Evolutionary conservation across 306 rosid species (phyloP).

Genomic region (Abrus precatorius): DNA sequence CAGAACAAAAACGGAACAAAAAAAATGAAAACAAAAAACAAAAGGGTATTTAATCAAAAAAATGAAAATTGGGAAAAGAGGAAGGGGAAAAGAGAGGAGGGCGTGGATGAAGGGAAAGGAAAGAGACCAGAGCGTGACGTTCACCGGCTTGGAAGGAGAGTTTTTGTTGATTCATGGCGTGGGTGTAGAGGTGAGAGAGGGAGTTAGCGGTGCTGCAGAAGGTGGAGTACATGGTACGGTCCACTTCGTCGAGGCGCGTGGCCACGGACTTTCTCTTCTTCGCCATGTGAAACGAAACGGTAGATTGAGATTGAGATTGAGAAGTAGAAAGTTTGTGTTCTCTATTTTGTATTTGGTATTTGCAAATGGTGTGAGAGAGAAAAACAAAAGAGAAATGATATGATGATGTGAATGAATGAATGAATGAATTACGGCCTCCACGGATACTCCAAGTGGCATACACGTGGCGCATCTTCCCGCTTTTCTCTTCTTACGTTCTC

Average conservation of each 20-base stretch:
- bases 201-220: constrained; percentile 98
- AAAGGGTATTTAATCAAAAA: background rate
- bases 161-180: constrained; percentile 88
- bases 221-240: constrained; percentile 91
- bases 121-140: constrained; percentile 80
- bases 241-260: constrained; percentile 93
- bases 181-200: constrained; percentile 91
- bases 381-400: background rate
- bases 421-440: constrained; percentile 4
- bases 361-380: background rate
- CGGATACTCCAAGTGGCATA: constrained; percentile 43
- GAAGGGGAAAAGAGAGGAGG: background rate
- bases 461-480: constrained; percentile 41
- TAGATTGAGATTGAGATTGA: background rate
- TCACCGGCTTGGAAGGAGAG: constrained; percentile 98
- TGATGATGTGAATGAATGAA: background rate
- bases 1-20: background rate
- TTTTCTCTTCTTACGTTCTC: background rate
- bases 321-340: constrained; percentile 16
- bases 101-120: background rate
- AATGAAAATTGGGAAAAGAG: background rate
- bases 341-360: background rate
- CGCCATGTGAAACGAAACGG: constrained; percentile 33
- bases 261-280: constrained; percentile 72
- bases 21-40: background rate